Evolutionary conservation across 2,329 filamentous ascomycete species (phyloP).

Genomic region (Pleomassaria siparia): DNA sequence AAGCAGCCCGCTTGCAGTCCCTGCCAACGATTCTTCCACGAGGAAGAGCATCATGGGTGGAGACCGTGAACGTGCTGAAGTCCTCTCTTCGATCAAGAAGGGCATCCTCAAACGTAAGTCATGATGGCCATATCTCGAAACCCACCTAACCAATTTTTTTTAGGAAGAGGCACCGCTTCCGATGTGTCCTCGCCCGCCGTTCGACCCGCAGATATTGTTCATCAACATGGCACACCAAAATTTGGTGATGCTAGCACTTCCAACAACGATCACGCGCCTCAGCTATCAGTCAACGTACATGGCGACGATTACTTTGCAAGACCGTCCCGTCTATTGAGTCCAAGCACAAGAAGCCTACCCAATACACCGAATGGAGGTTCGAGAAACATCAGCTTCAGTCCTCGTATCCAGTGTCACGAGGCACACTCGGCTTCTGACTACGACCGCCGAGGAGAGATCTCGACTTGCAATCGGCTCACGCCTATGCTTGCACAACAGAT

Average conservation of each 20-base stretch:
- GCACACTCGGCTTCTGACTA: slow-evolving; percentile 97
- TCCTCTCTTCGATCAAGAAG: slow-evolving; percentile 88
- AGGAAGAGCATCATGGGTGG: slow-evolving; percentile 90
- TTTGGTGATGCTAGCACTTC: slow-evolving; percentile 89
- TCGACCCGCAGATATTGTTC: slow-evolving; percentile 62
- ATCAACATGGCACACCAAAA: slow-evolving; percentile 73
- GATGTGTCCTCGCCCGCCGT: slow-evolving; percentile 70
- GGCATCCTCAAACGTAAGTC: slow-evolving; percentile 87
- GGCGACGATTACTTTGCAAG: slow-evolving; percentile 90
- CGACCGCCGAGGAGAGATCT: slow-evolving; percentile 91
- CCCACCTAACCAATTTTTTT: slow-evolving; percentile 12
- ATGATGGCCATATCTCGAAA: neutral
- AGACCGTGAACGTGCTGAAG: slow-evolving; percentile 86
- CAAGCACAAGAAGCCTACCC: slow-evolving; percentile 78
- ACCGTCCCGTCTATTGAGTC: slow-evolving; percentile 66
- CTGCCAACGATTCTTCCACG: slow-evolving; percentile 52
- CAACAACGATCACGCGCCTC: slow-evolving; percentile 65
- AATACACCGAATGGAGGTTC: slow-evolving; percentile 71
- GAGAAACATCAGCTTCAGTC: slow-evolving; percentile 75
- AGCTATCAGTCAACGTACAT: slow-evolving; percentile 70
- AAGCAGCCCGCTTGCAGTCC: slow-evolving; percentile 37
- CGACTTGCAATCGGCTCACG: slow-evolving; percentile 95
- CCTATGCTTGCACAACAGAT: slow-evolving; percentile 98
- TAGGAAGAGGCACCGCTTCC: slow-evolving; percentile 57
- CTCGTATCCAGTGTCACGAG: slow-evolving; percentile 90